Percentiles rank a stretch among this genome's conserved stretches.
phyloP scores from a whole-genome alignment of 140 eudicot genomes.

The Anethum foeniculum region DNA sequence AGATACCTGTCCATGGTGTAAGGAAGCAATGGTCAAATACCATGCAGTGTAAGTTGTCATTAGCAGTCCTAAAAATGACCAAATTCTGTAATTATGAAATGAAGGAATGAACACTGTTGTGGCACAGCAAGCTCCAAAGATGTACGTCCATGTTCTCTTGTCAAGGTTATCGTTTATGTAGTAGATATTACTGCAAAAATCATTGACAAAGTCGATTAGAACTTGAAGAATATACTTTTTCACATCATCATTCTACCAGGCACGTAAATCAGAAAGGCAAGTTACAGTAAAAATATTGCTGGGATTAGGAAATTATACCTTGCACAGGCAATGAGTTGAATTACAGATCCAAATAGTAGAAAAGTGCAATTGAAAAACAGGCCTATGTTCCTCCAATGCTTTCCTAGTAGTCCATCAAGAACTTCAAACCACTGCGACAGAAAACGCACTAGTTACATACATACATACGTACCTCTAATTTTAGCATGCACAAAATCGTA shows the following conservation, averaged over 20 bases:
- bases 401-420: conserved; percentile 71
- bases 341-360: conserved; percentile 70
- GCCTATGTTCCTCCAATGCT: conserved; percentile 65
- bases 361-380: conserved; percentile 68
- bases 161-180: conserved; percentile 71
- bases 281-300: not conserved
- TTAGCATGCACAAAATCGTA: not conserved
- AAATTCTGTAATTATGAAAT: conserved; percentile 72
- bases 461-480: not conserved
- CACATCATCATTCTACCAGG: not conserved
- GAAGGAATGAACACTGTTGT: conserved; percentile 74
- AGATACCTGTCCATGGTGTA: conserved; percentile 65
- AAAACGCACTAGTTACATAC: not conserved
- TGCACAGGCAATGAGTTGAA: conserved; percentile 77
- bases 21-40: conserved; percentile 74
- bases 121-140: conserved; percentile 80
- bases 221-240: not conserved
- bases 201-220: not conserved
- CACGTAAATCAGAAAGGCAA: not conserved
- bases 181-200: conserved; percentile 57
- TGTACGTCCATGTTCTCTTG: conserved; percentile 86
- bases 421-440: conserved; percentile 67
- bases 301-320: conserved; percentile 28
- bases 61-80: conserved; percentile 72
- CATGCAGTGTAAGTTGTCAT: conserved; percentile 87